Evolutionary conservation across 768 basidiomycete species (phyloP), one percentile per base, ranked within the genome.

Genomic region (Daedaleopsis nitida): DNA sequence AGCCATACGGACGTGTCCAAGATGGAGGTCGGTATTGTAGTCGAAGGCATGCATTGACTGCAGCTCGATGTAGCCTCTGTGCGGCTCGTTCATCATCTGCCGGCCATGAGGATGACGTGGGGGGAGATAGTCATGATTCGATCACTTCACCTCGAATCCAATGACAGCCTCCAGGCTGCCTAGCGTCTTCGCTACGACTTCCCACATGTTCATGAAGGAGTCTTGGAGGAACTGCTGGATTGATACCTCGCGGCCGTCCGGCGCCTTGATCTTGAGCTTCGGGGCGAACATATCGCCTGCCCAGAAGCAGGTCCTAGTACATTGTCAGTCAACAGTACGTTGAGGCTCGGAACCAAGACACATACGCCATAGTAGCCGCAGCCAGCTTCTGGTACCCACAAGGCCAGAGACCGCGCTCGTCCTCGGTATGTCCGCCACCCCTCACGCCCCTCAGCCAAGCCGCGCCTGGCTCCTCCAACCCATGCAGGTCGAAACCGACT

Each of bases 31-130:
- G 1, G 94, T 95, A 62, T 94, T 97, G 72, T 97, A 97, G 74
- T 98, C 89, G 75, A 93, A 98, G 11, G 80, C 78, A 66, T 97
- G 88, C 48, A 97, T 78, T 1, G 93, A 92, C 24, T 83, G 80
- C 6, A 97, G 77, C 55, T 89, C 84, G 60, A 96, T 87, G 73
- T 96, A 98, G 44, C 96, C 97, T 68, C 88, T 81, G 75, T 99
- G 95, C 0, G 95, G 95, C 74, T 97, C 95, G 66, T 98, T 97
- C 82, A 96, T 87, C 72, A 94, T 84, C 93, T 96, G 64, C 12
- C 13, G 23, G 12, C 21, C 12, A 17, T 16, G 6, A 35, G 32
- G 19, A 34, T 17, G 50, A 37, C 7, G 11, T 34, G 12, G 50
- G 17, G 21, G 16, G 13, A 13, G 5, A 10, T 21, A 6, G 7